These are phyloP conservation scores for Pichia kudriavzevii DNA, from an alignment of 1,139 yeast species.

Conservation along the genomic window DNA sequence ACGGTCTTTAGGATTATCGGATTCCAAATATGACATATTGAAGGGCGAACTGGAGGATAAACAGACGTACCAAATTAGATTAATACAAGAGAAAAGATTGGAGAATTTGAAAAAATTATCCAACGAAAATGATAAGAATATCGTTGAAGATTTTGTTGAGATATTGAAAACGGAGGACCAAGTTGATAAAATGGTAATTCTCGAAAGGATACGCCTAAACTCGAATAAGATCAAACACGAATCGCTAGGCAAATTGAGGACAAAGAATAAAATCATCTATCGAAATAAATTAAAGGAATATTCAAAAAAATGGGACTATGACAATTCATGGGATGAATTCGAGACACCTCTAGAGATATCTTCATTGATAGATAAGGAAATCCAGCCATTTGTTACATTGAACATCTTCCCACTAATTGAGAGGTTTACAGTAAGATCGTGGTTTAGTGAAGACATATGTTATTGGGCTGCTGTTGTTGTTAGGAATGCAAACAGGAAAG, in stretches of 20 bases:
- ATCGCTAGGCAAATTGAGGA: conserved; percentile 24
- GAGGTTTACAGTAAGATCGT: conserved; percentile 69
- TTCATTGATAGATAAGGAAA: conserved; percentile 40
- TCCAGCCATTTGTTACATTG: conserved; percentile 45
- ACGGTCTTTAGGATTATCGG: conserved; percentile 2
- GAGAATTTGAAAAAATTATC: conserved; percentile 3
- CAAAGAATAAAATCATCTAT: conserved; percentile 21
- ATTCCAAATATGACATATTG: background rate
- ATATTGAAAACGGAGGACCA: conserved; percentile 18
- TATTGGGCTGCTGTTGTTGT: conserved; percentile 97
- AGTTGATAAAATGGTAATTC: conserved; percentile 22
- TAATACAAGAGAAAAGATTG: conserved; percentile 11
- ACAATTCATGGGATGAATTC: conserved; percentile 46
- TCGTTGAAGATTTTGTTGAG: conserved; percentile 18
- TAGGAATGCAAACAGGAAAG: conserved; percentile 90
- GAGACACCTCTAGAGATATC: conserved; percentile 31
- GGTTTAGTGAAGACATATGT: conserved; percentile 65
- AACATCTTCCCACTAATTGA: conserved; percentile 89
- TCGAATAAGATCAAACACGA: conserved; percentile 23
- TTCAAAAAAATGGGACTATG: conserved; percentile 48
- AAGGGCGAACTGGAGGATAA: too few relatives aligned
- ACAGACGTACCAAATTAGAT: too few relatives aligned
- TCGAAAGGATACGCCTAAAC: conserved; percentile 24
- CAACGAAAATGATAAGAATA: conserved; percentile 8
- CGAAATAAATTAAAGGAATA: conserved; percentile 24